Conservation (phyloP, 371 early-diverging fungal species). For the Choanephora cucurbitarum region DNA sequence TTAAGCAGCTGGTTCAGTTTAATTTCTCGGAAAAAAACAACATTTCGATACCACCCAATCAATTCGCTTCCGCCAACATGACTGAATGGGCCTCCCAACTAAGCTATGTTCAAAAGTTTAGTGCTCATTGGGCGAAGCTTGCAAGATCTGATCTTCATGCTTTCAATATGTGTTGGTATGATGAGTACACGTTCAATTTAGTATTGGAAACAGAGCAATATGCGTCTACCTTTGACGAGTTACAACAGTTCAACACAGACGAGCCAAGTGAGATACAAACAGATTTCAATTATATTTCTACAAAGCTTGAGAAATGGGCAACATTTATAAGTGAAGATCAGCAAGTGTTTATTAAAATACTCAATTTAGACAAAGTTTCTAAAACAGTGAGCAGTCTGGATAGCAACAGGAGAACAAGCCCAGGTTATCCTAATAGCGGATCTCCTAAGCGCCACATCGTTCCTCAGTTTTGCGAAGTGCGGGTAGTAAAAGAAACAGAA, state of each 20-base stretch:
- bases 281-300: conserved; percentile 5
- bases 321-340: conserved; percentile 34
- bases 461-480: conserved; percentile 34
- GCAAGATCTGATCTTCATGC: conserved; percentile 31
- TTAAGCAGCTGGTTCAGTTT: conserved; percentile 43
- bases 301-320: conserved; percentile 34
- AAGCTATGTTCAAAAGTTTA: conserved; percentile 27
- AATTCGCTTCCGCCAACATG: neutral
- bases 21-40: conserved; percentile 12
- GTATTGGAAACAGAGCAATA: conserved; percentile 22
- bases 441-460: conserved; percentile 5
- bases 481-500: conserved; percentile 31
- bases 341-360: conserved; percentile 17
- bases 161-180: conserved; percentile 57
- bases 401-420: neutral
- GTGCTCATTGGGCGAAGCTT: conserved; percentile 36
- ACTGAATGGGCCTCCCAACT: conserved; percentile 4
- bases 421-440: neutral
- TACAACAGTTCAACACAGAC: neutral
- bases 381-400: neutral
- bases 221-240: no score
- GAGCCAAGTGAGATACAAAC: conserved; percentile 13
- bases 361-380: neutral
- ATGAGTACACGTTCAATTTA: conserved; percentile 45
- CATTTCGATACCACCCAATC: neutral